Percentiles rank a stretch among this genome's conserved stretches.
These are phyloP conservation scores for Verticillium isaacii DNA, from an alignment of 2,329 filamentous ascomycete species.

Conservation along the genomic window DNA sequence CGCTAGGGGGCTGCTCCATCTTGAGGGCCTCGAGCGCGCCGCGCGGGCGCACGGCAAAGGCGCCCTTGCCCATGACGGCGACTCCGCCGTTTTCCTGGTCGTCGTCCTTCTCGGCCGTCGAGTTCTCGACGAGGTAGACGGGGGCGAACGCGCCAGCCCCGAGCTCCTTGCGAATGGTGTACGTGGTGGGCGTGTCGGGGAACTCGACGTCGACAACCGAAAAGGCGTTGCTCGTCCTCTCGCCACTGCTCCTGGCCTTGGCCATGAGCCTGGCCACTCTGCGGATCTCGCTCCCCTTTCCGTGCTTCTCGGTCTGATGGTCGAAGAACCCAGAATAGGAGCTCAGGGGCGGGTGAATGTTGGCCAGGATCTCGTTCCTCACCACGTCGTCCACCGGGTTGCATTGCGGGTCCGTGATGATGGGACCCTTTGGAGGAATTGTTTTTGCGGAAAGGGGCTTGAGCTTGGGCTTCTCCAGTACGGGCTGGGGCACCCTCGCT, in stretches of 20 bases:
- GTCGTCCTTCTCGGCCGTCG: slow-evolving; percentile 43
- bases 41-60: slow-evolving; percentile 52
- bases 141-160: slow-evolving; percentile 93
- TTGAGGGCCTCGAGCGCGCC: slow-evolving; percentile 78
- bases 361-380: slow-evolving; percentile 68
- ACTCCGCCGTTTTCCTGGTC: slow-evolving; percentile 36
- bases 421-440: slow-evolving; percentile 56
- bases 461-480: slow-evolving; percentile 39
- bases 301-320: slow-evolving; percentile 57
- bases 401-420: slow-evolving; percentile 78
- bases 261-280: slow-evolving; percentile 68
- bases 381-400: slow-evolving; percentile 82
- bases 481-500: slow-evolving; percentile 45
- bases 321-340: slow-evolving; percentile 79
- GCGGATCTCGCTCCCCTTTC: slow-evolving; percentile 70
- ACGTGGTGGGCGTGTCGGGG: slow-evolving; percentile 58
- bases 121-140: slow-evolving; percentile 84
- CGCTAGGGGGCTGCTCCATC: slow-evolving; percentile 82
- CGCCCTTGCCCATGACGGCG: slow-evolving; percentile 54
- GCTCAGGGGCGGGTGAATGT: slow-evolving; percentile 66
- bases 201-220: slow-evolving; percentile 63
- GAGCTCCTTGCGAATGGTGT: slow-evolving; percentile 78
- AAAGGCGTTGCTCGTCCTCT: slow-evolving; percentile 57
- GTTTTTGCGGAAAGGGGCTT: slow-evolving; percentile 36
- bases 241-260: slow-evolving; percentile 54